These are phyloP conservation scores for Rhodotorula sp. DNA, from an alignment of 1,284 basidiomycete genomes.

Conservation along the genomic window DNA sequence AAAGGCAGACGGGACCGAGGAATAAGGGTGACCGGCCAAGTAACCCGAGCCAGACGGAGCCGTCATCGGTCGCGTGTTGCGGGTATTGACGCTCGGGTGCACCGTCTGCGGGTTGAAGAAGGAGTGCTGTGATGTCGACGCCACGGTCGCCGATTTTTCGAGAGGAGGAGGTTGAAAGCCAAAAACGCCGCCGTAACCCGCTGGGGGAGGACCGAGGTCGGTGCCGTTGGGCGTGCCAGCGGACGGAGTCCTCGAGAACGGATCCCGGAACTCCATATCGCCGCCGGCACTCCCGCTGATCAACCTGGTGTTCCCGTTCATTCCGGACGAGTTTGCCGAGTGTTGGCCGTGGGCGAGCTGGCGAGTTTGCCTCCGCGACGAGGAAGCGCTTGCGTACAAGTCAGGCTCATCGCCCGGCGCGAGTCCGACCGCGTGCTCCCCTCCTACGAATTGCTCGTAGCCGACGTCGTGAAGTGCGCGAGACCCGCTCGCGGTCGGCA, in stretches of 20 bases:
- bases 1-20: conserved; percentile 27
- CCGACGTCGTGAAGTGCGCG: conserved; percentile 10
- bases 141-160: neutral
- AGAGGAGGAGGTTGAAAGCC: neutral
- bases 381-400: neutral
- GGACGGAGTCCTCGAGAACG: neutral
- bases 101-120: conserved; percentile 25
- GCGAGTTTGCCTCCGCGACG: neutral
- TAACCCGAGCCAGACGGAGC: conserved; percentile 28
- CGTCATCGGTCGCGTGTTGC: conserved; percentile 41
- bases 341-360: neutral
- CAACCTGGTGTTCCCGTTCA: neutral
- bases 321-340: no score
- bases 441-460: conserved; percentile 21
- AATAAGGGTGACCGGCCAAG: conserved; percentile 1
- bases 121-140: neutral
- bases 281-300: neutral
- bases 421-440: neutral
- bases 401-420: neutral
- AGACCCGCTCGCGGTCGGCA: neutral
- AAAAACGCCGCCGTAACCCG: neutral
- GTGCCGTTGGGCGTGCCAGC: neutral
- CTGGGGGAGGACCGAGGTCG: no score
- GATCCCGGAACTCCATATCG: neutral
- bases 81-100: conserved; percentile 33